These are phyloP conservation scores for Cryptococcus sp. DNA, from an alignment of 1,284 basidiomycete species.

Conservation along the genomic window DNA sequence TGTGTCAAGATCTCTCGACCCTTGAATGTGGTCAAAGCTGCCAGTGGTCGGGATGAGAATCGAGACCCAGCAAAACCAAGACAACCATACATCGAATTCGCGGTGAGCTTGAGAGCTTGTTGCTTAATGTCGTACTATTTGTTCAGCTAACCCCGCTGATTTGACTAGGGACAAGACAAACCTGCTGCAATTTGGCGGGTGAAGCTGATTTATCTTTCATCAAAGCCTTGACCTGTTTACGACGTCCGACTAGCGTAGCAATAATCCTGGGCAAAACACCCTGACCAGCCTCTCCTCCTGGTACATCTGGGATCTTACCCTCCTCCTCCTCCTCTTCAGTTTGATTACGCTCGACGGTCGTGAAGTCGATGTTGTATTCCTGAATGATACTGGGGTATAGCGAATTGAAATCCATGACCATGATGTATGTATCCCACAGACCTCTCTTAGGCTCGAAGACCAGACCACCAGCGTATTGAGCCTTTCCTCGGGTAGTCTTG, in stretches of 20 bases:
- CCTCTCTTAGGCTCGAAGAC: slow-evolving; percentile 97
- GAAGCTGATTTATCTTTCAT: slow-evolving; percentile 87
- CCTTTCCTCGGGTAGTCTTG: slow-evolving; percentile 68
- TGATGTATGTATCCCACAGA: slow-evolving; percentile 92
- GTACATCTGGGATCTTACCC: slow-evolving; percentile 86
- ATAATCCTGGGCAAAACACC: slow-evolving; percentile 95
- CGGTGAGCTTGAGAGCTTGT: slow-evolving; percentile 93
- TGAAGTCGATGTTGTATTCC: slow-evolving; percentile 99
- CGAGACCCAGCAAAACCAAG: slow-evolving; percentile 95
- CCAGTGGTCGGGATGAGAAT: slow-evolving; percentile 95
- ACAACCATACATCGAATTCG: slow-evolving; percentile 99
- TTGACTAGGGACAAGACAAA: slow-evolving; percentile 42
- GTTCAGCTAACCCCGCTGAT: slow-evolving; percentile 3
- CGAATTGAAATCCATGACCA: slow-evolving; percentile 99
- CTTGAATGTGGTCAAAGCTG: slow-evolving; percentile 95
- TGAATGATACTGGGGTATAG: slow-evolving; percentile 99
- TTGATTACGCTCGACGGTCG: slow-evolving; percentile 75
- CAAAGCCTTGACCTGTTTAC: slow-evolving; percentile 83
- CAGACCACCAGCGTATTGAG: slow-evolving; percentile 98
- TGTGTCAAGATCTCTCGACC: slow-evolving; percentile 95
- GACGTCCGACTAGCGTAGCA: slow-evolving; percentile 84
- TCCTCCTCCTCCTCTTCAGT: slow-evolving; percentile 57
- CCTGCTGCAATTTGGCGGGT: slow-evolving; percentile 77
- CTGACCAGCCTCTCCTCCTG: slow-evolving; percentile 65
- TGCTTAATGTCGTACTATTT: slow-evolving; percentile 91